Evolutionary conservation across 805 yeast genomes (phyloP).

Genomic region (Ogataea pilisensis): DNA sequence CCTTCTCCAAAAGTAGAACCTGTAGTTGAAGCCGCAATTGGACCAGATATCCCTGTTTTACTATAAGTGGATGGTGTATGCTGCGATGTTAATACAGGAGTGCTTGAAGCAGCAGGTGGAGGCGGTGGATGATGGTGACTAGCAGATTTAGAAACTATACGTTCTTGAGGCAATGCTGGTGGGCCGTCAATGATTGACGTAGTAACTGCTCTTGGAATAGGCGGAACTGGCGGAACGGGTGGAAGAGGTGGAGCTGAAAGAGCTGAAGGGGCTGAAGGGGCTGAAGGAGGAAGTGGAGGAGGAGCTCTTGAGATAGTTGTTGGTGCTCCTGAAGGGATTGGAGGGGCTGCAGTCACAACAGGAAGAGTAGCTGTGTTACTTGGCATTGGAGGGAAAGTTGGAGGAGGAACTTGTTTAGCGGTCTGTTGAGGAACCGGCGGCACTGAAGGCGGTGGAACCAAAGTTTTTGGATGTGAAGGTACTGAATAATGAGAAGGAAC

Average conservation of each 20-base stretch:
- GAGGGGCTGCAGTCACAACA: constrained; percentile 12
- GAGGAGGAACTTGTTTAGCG: constrained; percentile 17
- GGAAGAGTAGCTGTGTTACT: constrained; percentile 15
- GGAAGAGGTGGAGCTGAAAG: constrained; percentile 21
- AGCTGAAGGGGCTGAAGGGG: constrained; percentile 14
- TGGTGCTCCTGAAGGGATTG: background rate
- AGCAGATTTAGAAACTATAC: background rate
- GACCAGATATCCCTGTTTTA: too few relatives aligned
- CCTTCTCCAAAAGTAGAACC: constrained; percentile 13
- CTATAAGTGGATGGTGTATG: too few relatives aligned
- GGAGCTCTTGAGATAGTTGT: constrained; percentile 2
- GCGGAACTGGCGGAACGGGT: constrained; percentile 18
- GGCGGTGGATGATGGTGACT: constrained; percentile 12
- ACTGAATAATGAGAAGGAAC: constrained; percentile 11
- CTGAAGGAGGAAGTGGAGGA: constrained; percentile 21
- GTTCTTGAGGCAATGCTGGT: constrained; percentile 10
- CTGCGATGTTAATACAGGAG: constrained; percentile 1
- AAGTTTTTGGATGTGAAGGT: constrained; percentile 15
- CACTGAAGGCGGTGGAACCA: constrained; percentile 15
- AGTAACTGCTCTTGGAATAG: constrained; percentile 19
- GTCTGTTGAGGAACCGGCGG: constrained; percentile 12
- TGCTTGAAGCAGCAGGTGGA: constrained; percentile 13
- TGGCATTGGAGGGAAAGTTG: constrained; percentile 13
- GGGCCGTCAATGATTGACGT: constrained; percentile 8
- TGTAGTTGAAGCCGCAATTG: constrained; percentile 14